Conservation (phyloP, 2,329 filamentous ascomycete species). For the Fusarium sp. region DNA sequence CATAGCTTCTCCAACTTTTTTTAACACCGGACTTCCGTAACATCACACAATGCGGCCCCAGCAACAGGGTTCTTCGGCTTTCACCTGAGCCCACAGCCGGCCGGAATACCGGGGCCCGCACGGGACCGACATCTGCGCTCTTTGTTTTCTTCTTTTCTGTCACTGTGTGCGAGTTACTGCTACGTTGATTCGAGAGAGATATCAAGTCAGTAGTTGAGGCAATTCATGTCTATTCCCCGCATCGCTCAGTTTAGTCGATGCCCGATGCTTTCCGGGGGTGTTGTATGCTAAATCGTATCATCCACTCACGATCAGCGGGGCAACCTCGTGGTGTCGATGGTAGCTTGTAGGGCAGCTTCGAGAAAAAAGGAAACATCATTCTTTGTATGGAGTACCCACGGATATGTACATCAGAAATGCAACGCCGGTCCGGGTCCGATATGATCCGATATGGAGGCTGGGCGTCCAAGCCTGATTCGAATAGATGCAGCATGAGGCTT, state of each 20-base stretch:
- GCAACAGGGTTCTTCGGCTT: slow-evolving; percentile 34
- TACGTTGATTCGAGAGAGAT: neutral
- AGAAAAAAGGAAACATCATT: neutral
- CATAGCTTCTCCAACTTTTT: slow-evolving; percentile 35
- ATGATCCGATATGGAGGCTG: slow-evolving; percentile 36
- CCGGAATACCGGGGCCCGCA: slow-evolving; percentile 31
- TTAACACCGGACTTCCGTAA: neutral
- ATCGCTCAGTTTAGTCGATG: slow-evolving; percentile 15
- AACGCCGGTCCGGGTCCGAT: slow-evolving; percentile 37
- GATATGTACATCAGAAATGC: neutral
- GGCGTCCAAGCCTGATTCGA: slow-evolving; percentile 10
- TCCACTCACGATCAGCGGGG: slow-evolving; percentile 43
- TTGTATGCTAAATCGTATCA: neutral
- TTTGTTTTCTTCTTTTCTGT: neutral
- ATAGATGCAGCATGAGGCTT: slow-evolving; percentile 23
- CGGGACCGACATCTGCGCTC: slow-evolving; percentile 25
- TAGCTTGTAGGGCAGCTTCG: slow-evolving; percentile 4
- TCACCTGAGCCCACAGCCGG: slow-evolving; percentile 31
- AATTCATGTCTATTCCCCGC: slow-evolving; percentile 19
- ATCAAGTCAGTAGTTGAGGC: neutral
- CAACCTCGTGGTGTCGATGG: slow-evolving; percentile 38
- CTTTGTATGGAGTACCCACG: neutral
- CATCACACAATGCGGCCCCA: slow-evolving; percentile 22
- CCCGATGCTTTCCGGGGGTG: slow-evolving; percentile 22
- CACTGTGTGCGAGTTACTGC: neutral